These are phyloP conservation scores for Pisolithus microcarpus DNA, from an alignment of 768 basidiomycete species.

Conservation along the genomic window DNA sequence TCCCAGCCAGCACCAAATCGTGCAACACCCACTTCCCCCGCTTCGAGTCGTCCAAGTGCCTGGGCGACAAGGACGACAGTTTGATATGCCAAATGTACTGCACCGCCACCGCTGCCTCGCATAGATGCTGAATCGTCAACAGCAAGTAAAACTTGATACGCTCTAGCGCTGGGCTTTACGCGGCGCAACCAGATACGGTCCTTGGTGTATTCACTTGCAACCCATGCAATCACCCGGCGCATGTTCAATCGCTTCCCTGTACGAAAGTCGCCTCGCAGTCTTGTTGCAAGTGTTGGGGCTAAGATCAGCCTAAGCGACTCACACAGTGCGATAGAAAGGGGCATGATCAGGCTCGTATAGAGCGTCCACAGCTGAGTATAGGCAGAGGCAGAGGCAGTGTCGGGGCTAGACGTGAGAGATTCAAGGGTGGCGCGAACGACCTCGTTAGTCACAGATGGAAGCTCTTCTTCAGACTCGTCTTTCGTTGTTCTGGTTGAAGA, in stretches of 20 bases:
- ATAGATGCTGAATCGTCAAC: constrained; percentile 97
- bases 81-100: constrained; percentile 86
- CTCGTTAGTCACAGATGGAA: constrained; percentile 9
- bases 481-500: constrained; percentile 25
- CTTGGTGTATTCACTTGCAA: constrained; percentile 97
- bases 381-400: constrained; percentile 27
- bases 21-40: constrained; percentile 89
- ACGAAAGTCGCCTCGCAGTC: constrained; percentile 93
- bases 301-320: constrained; percentile 96
- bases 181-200: constrained; percentile 98
- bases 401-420: constrained; percentile 16
- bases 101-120: constrained; percentile 30
- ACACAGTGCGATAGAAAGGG: constrained; percentile 86
- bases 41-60: constrained; percentile 85
- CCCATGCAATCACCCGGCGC: constrained; percentile 97
- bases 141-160: constrained; percentile 91
- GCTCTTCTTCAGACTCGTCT: constrained; percentile 16
- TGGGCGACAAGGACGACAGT: constrained; percentile 88
- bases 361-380: constrained; percentile 80
- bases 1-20: constrained; percentile 87
- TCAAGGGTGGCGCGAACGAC: constrained; percentile 15
- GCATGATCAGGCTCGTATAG: constrained; percentile 85
- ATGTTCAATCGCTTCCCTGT: constrained; percentile 97
- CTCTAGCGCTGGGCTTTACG: constrained; percentile 86
- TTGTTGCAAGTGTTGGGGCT: constrained; percentile 89